phyloP scores from a whole-genome alignment of 208 protist species.

The Novymonas esmeraldas region DNA sequence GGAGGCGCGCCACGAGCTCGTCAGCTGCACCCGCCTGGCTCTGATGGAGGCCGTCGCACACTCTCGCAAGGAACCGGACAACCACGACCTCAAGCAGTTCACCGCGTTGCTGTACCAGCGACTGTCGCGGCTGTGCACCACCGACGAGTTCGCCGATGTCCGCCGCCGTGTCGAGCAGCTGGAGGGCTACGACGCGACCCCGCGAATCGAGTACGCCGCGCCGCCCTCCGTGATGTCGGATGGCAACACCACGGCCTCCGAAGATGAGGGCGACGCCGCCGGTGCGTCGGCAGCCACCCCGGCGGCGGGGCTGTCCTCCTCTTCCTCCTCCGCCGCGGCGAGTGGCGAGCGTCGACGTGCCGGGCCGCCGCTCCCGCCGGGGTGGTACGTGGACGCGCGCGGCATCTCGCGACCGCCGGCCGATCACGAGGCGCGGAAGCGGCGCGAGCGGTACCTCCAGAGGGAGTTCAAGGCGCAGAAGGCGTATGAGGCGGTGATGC shows the following conservation, averaged over 20 bases:
- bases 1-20: slow-evolving; percentile 37
- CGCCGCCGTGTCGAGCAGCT: slow-evolving; percentile 36
- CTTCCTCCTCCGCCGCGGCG: neutral
- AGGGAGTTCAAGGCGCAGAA: slow-evolving; percentile 73
- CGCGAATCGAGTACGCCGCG: slow-evolving; percentile 35
- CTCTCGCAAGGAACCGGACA: slow-evolving; percentile 35
- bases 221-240: slow-evolving; percentile 59
- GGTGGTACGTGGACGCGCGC: slow-evolving; percentile 72
- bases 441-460: slow-evolving; percentile 56
- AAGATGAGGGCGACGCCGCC: slow-evolving; percentile 33
- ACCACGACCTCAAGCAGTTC: slow-evolving; percentile 47
- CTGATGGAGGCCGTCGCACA: slow-evolving; percentile 48
- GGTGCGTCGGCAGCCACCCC: neutral
- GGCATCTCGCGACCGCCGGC: slow-evolving; percentile 63
- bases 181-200: slow-evolving; percentile 24
- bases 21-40: slow-evolving; percentile 49
- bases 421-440: slow-evolving; percentile 28
- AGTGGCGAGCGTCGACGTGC: slow-evolving; percentile 2
- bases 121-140: slow-evolving; percentile 45
- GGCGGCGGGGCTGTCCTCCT: neutral
- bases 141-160: slow-evolving; percentile 49
- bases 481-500: slow-evolving; percentile 71
- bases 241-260: slow-evolving; percentile 70
- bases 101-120: slow-evolving; percentile 61
- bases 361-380: slow-evolving; percentile 63